These are phyloP conservation scores for Neopestalotiopsis rosae DNA, from an alignment of 2,329 filamentous ascomycete genomes.

Conservation along the genomic window DNA sequence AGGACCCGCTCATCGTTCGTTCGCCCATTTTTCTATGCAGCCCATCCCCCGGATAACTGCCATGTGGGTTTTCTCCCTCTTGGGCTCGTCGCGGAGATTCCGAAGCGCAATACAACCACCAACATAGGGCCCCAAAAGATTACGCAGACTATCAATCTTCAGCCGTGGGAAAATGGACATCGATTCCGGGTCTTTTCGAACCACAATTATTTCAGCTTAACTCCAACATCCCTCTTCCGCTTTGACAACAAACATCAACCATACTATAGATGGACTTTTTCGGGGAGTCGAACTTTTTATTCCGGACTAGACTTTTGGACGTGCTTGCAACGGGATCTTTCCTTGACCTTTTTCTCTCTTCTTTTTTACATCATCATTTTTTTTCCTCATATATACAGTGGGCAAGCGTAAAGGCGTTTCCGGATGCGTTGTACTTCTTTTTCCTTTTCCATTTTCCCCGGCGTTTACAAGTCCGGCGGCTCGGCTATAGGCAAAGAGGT, in stretches of 20 bases:
- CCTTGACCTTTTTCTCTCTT: not conserved
- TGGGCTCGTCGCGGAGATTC: not conserved
- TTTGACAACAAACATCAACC: not conserved
- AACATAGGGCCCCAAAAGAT: not conserved
- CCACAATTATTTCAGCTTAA: too few relatives aligned
- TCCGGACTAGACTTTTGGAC: too few relatives aligned
- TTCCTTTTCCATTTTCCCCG: not conserved
- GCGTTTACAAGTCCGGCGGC: not conserved
- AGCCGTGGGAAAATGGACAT: not conserved
- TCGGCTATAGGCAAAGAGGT: not conserved
- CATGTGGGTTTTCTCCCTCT: not conserved
- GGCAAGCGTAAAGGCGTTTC: constrained; percentile 3
- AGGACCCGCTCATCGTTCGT: not conserved
- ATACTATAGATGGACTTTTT: not conserved
- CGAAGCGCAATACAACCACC: not conserved
- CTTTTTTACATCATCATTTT: not conserved
- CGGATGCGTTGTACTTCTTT: not conserved
- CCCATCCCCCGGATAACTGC: not conserved
- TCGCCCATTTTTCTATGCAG: not conserved
- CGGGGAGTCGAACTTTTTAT: too few relatives aligned
- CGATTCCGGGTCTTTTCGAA: not conserved
- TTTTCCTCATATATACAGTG: too few relatives aligned
- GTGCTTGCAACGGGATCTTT: not conserved
- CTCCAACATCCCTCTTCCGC: not conserved
- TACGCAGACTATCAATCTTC: not conserved